These are phyloP conservation scores for Tremellales sp. DNA, from an alignment of 1,284 basidiomycete genomes.

Conservation along the genomic window DNA sequence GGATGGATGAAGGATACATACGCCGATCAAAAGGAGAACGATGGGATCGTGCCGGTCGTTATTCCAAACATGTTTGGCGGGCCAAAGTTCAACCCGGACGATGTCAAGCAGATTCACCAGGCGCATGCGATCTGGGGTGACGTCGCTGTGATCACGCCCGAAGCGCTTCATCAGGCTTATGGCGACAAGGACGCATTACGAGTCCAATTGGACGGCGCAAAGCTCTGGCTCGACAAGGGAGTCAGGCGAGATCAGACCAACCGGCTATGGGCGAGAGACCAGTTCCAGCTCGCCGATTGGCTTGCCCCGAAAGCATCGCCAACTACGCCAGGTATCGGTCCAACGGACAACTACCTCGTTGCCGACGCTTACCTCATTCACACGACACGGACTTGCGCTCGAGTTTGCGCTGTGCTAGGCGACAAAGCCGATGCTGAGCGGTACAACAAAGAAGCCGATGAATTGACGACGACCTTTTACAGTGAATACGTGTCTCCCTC, in stretches of 20 bases:
- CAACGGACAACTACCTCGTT: slow-evolving; percentile 15
- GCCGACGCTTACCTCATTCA: slow-evolving; percentile 34
- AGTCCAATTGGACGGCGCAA: slow-evolving; percentile 12
- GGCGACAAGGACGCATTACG: slow-evolving; percentile 12
- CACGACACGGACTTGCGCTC: slow-evolving; percentile 13
- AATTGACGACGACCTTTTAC: slow-evolving; percentile 12
- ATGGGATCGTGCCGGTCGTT: slow-evolving; percentile 15
- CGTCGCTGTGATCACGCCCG: slow-evolving; percentile 17
- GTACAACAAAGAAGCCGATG: slow-evolving; percentile 4
- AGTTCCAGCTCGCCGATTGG: slow-evolving; percentile 22
- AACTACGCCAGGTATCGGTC: slow-evolving; percentile 7
- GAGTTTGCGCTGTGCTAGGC: slow-evolving; percentile 14
- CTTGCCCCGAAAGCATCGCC: slow-evolving; percentile 19
- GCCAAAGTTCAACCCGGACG: slow-evolving; percentile 7
- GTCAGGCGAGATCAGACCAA: slow-evolving; percentile 6
- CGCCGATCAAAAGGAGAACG: slow-evolving; percentile 10
- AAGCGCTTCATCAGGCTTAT: slow-evolving; percentile 9
- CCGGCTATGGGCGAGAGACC: slow-evolving; percentile 11
- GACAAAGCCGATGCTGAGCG: slow-evolving; percentile 5
- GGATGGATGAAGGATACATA: slow-evolving; percentile 21
- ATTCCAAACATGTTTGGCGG: slow-evolving; percentile 5
- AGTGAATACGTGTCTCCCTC: slow-evolving; percentile 20
- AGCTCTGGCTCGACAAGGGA: slow-evolving; percentile 19
- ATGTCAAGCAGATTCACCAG: slow-evolving; percentile 1
- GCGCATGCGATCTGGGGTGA: slow-evolving; percentile 20